Percentiles rank a stretch among this genome's conserved stretches.
Conservation (phyloP, 2,329 filamentous ascomycete species). For the Rutstroemia sp. region DNA sequence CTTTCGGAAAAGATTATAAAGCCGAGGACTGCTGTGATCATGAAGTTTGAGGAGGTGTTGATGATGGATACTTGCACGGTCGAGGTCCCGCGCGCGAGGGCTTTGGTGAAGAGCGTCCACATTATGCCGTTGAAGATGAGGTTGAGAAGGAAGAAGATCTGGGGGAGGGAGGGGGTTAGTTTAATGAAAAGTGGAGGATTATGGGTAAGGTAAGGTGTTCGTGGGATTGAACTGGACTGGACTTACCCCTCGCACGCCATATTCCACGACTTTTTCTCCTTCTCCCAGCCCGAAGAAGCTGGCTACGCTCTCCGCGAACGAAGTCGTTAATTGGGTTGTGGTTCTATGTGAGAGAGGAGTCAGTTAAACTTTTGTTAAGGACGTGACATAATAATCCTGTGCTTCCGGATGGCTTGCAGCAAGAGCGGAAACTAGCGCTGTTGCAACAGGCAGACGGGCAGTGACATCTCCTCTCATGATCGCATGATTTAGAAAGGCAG, state of each 20-base stretch:
- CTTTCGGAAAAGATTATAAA: slow-evolving; percentile 63
- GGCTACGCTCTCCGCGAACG: slow-evolving; percentile 41
- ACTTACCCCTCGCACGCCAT: slow-evolving; percentile 42
- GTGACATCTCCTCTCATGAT: neutral
- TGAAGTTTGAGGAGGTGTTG: slow-evolving; percentile 76
- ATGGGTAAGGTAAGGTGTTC: neutral
- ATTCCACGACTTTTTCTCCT: slow-evolving; percentile 41
- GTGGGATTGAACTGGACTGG: slow-evolving; percentile 17
- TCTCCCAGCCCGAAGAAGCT: slow-evolving; percentile 36
- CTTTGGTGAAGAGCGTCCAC: slow-evolving; percentile 78
- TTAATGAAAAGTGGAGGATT: neutral
- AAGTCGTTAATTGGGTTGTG: slow-evolving; percentile 48
- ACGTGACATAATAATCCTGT: neutral
- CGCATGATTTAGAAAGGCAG: neutral
- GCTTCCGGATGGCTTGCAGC: neutral
- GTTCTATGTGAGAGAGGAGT: slow-evolving; percentile 32
- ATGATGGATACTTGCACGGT: slow-evolving; percentile 76
- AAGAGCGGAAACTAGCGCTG: neutral
- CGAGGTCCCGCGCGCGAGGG: slow-evolving; percentile 64
- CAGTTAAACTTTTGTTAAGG: slow-evolving; percentile 1
- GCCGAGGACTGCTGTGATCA: slow-evolving; percentile 68
- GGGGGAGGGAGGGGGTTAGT: neutral
- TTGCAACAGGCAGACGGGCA: no score
- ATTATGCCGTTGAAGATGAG: slow-evolving; percentile 40
- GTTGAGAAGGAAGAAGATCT: slow-evolving; percentile 12